These are phyloP conservation scores for Pseudevernia furfuracea DNA, from an alignment of 495 filamentous ascomycete species.

Conservation along the genomic window DNA sequence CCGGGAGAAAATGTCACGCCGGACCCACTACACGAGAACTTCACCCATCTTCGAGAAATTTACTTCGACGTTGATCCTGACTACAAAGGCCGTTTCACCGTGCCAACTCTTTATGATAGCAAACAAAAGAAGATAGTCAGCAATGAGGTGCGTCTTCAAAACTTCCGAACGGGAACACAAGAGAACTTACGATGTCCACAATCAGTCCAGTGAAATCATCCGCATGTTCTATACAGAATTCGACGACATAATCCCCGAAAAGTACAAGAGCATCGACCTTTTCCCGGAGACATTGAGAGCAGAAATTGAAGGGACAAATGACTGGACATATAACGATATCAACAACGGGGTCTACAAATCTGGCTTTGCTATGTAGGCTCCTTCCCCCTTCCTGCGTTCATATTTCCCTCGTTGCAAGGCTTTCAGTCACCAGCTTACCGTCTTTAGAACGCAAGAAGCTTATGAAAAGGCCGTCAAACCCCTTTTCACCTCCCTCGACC, in stretches of 20 bases:
- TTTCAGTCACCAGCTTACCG: background rate
- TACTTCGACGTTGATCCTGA: slow-evolving; percentile 54
- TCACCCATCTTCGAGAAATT: slow-evolving; percentile 51
- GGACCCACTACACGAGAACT: slow-evolving; percentile 44
- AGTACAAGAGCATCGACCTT: slow-evolving; percentile 54
- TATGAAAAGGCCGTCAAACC: slow-evolving; percentile 60
- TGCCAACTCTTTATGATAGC: slow-evolving; percentile 57
- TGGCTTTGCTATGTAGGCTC: slow-evolving; percentile 53
- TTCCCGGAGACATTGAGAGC: slow-evolving; percentile 51
- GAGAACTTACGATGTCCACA: slow-evolving; percentile 11
- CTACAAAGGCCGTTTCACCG: slow-evolving; percentile 54
- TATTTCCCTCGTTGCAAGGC: background rate
- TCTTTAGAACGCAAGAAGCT: slow-evolving; percentile 49
- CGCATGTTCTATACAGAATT: slow-evolving; percentile 70
- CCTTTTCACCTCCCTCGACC: slow-evolving; percentile 67
- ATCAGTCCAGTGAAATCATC: slow-evolving; percentile 50
- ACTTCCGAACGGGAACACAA: background rate
- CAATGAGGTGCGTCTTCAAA: slow-evolving; percentile 40
- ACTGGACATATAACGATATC: slow-evolving; percentile 76
- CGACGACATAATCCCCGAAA: slow-evolving; percentile 54
- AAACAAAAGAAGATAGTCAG: slow-evolving; percentile 49
- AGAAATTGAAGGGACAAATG: slow-evolving; percentile 67
- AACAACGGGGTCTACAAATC: slow-evolving; percentile 85
- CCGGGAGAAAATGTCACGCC: slow-evolving; percentile 49
- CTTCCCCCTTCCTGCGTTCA: background rate